Percentiles rank a stretch among this genome's conserved stretches.
Conservation (phyloP, 768 basidiomycete species). For the Suillus americanus region DNA sequence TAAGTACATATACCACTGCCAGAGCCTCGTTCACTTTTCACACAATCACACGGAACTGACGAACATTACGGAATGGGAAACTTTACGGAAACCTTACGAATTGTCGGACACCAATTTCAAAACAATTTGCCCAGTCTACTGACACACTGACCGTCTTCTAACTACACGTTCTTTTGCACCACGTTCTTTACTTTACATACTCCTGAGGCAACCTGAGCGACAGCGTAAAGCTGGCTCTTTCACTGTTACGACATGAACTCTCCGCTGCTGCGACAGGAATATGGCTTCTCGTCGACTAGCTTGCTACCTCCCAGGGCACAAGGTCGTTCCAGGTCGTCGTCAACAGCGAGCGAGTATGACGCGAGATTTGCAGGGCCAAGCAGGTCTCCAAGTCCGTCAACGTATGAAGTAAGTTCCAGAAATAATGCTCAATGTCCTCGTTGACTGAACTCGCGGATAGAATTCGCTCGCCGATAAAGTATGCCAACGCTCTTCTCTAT, state of each 20-base stretch:
- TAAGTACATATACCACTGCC: background rate
- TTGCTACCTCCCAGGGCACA: slow-evolving; percentile 21
- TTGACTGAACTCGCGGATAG: slow-evolving; percentile 12
- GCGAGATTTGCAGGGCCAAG: slow-evolving; percentile 15
- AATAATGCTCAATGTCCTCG: background rate
- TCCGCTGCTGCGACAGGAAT: slow-evolving; percentile 25
- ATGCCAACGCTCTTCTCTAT: background rate
- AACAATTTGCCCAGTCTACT: background rate
- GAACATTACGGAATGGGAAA: background rate
- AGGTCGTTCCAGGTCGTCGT: slow-evolving; percentile 18
- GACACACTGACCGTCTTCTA: background rate
- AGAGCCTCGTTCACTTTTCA: background rate
- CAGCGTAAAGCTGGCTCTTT: background rate
- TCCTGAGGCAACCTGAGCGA: slow-evolving; percentile 3
- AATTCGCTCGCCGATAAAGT: slow-evolving; percentile 30
- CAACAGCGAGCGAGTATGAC: slow-evolving; percentile 16
- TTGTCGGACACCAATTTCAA: slow-evolving; percentile 5
- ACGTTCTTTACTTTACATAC: slow-evolving; percentile 17
- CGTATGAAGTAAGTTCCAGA: slow-evolving; percentile 23
- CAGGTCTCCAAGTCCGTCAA: slow-evolving; percentile 29
- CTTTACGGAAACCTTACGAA: slow-evolving; percentile 5
- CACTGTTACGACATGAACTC: slow-evolving; percentile 22
- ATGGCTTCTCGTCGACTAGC: slow-evolving; percentile 26
- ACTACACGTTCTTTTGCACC: slow-evolving; percentile 16
- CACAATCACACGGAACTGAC: slow-evolving; percentile 8